Evolutionary conservation across 805 yeast species (phyloP), one percentile per base, ranked within the genome.

Genomic region (Candida yuanshanica): DNA sequence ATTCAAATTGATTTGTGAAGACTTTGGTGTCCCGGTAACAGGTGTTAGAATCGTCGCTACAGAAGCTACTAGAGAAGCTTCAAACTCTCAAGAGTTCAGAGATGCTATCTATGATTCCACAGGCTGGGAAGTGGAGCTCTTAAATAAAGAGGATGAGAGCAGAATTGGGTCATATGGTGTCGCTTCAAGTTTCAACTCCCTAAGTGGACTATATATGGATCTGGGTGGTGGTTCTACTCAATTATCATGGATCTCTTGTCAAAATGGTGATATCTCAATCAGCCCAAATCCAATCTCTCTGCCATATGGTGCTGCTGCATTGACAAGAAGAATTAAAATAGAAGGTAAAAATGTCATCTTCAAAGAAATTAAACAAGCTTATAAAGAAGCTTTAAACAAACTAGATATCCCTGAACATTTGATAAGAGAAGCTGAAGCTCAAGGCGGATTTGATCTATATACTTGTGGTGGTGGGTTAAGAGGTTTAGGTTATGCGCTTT

Each of bases 381-480:
- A 75, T 45, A 66, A 63, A 25, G 59, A 68, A 20, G 82, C 83
- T 0, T 57, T 78, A 27, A 64, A 68, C 24, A 60, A 66, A 23
- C 75, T 82, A 38, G 66, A 65, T 16, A 63, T 81, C 16, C 88
- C 88, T 4, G 55, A 60, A 26, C 70, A 65, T 23, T 61, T 82
- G 52, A 52, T 66, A 10, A 68, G 69, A 20, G 73, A 71, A 38
- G 83, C 85, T 1, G 63, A 65, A 32, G 53, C 52, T 25, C 74
- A 73, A 33, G 82, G 81, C 13, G 89, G 89, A 0, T 75, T 75
- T 50, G 74, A 77, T 47, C 52, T 83, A 33, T 81, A 76, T 54
- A 74, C 82, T 5, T 79, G 85, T 49, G 90, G 90, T 39, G 88
- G 89, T 42, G 90, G 89, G 0, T 66, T 81, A 36, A 68, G 90